Evolutionary conservation across 1,284 basidiomycete genomes (phyloP), one percentile per base, ranked within the genome.

Genomic region (Sanghuangporus weigelae): DNA sequence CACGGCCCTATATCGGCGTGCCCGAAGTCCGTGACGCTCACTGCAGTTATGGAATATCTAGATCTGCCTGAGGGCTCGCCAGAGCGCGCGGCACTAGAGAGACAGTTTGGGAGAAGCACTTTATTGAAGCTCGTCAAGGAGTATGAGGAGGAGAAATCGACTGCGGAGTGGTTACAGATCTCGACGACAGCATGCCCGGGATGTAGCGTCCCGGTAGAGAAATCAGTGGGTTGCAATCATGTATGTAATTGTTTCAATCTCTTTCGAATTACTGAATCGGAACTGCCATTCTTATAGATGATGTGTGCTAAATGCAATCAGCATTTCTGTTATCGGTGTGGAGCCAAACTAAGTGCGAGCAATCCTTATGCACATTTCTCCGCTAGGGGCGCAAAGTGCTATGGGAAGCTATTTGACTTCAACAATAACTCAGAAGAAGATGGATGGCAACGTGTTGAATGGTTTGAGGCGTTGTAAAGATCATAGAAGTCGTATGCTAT

Each of bases 301-400:
- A 89, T 83, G 7, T 92, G 90, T 70, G 73, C 76, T 23, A 85
- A 85, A 67, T 92, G 89, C 73, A 68, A 73, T 19, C 76, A 81
- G 53, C 90, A 93, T 70, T 92, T 93, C 69, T 93, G 91, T 76
- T 93, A 90, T 69, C 81, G 86, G 4, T 93, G 90, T 70, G 89
- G 87, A 8, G 66, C 73, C 2, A 81, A 78, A 67, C 72, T 93
- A 49, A 66, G 73, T 0, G 71, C 76, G 7, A 68, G 65, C 8
- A 76, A 89, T 66, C 90, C 90, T 0, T 93, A 92, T 69, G 71
- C 68, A 40, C 91, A 93, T 72, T 93, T 89, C 71, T 86, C 84
- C 39, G 80, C 75, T 35, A 77, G 74, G 2, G 81, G 81, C n/a
- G 71, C 71, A 3, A 66, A 72, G 16, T 92, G 89, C 70, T 90